Base-by-base conservation (phyloP, 2,329 filamentous ascomycete genomes). In the Nannizziopsis arthrosporioides region DNA sequence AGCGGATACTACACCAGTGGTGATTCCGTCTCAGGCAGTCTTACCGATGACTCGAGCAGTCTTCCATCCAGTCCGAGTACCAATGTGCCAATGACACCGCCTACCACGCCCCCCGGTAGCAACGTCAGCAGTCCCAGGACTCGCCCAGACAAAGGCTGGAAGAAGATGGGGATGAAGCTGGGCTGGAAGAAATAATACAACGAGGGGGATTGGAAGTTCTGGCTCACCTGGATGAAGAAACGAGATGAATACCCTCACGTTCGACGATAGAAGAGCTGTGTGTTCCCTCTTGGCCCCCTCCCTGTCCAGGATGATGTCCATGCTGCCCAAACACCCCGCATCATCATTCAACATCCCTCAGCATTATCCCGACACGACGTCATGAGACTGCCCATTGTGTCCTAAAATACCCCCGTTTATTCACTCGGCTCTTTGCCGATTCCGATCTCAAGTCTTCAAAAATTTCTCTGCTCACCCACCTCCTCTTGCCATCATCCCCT, bases 151-250 rank as follows among this genome's bases (percentile, higher is more conserved):
- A 71, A 72, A 54, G 67, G 70, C 4, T 74, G 71, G 71, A 74
- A 72, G 59, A 73, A 73, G 54, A 72, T 73, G 69, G 70, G 70
- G 2, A 68, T 71, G 62, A 73, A 71, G 56, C 57, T 74, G 46
- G 66, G 66, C 11, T 68, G 67, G 51, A 68, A 67, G 53, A 68
- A 68, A 54, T 61, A 60, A 17, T 60, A 30, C 12, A 27, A 27
- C n/a, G 42, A 19, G 30, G 39, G 6, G 40, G 9, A 8, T 35
- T 27, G 32, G 15, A n/a, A 19, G 14, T 31, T 30, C 19, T 32
- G 31, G 34, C 19, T 32, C 31, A n/a, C 38, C 43, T 38, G 22
- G 36, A 38, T 2, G 15, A 32, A 31, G 32, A 44, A 27, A 27
- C 18, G 14, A 11, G 22, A 36, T 31, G 6, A 42, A 44, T 19